These are phyloP conservation scores for Leishmania aethiopica DNA, from an alignment of 208 protist genomes.

Conservation along the genomic window DNA sequence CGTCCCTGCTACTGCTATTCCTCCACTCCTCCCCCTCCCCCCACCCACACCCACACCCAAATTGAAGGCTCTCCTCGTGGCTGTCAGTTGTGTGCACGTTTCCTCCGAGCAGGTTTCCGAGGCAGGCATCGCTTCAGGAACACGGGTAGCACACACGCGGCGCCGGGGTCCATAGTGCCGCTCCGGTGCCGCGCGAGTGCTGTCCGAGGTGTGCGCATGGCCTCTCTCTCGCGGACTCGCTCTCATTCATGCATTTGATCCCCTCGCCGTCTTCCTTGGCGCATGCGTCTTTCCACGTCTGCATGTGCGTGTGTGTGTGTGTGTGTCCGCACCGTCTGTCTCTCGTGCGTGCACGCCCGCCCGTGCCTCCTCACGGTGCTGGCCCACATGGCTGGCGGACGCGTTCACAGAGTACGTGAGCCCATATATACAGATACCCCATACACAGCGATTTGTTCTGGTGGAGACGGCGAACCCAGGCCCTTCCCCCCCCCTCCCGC, in stretches of 20 bases:
- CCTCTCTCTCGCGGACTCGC: not conserved
- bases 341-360: not conserved
- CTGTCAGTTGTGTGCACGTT: not conserved
- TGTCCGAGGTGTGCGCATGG: not conserved
- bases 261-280: not conserved
- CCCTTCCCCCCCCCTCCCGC: not conserved
- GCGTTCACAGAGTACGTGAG: not conserved
- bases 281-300: not conserved
- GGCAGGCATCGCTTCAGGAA: not conserved
- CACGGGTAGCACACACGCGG: not conserved
- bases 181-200: not conserved
- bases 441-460: not conserved
- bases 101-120: not conserved
- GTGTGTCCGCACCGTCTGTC: not conserved
- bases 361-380: not conserved
- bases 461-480: not conserved
- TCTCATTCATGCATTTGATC: not conserved
- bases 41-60: not conserved
- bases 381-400: not conserved
- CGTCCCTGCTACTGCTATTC: not conserved
- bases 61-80: not conserved
- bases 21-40: not conserved
- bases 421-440: not conserved
- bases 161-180: not conserved
- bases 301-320: not conserved